Percentiles rank a stretch among this genome's conserved stretches.
These are phyloP conservation scores for Penicillium griseofulvum DNA, from an alignment of 2,329 filamentous ascomycete species.

Conservation along the genomic window DNA sequence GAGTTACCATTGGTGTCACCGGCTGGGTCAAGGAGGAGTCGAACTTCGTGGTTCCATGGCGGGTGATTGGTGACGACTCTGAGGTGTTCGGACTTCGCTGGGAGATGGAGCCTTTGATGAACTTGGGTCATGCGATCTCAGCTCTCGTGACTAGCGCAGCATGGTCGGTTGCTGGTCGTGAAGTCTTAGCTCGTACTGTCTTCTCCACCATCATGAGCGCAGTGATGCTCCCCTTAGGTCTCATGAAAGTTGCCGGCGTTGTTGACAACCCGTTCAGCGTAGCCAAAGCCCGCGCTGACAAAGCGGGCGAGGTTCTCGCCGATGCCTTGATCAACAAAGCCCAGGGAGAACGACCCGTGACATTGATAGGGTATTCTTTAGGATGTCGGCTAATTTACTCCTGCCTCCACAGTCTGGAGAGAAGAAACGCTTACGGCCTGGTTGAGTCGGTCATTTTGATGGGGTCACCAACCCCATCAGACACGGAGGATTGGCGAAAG, in stretches of 20 bases:
- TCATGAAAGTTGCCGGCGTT: conserved; percentile 64
- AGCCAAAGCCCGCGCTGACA: conserved; percentile 72
- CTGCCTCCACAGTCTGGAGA: conserved; percentile 73
- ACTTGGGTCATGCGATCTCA: conserved; percentile 73
- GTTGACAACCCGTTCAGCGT: conserved; percentile 81
- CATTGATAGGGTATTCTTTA: conserved; percentile 75
- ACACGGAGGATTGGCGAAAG: conserved; percentile 68
- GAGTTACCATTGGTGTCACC: conserved; percentile 77
- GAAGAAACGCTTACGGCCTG: conserved; percentile 76
- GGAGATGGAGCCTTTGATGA: conserved; percentile 74
- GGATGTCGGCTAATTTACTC: conserved; percentile 80
- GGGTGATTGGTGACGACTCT: conserved; percentile 65
- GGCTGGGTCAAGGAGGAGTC: conserved; percentile 75
- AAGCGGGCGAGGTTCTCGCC: conserved; percentile 74
- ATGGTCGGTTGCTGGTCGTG: conserved; percentile 70
- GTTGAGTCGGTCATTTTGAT: conserved; percentile 82
- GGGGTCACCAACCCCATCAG: conserved; percentile 73
- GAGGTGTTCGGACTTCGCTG: conserved; percentile 83
- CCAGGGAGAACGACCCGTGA: conserved; percentile 78
- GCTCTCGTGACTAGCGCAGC: conserved; percentile 74
- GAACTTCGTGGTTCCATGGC: conserved; percentile 76
- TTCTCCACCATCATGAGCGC: conserved; percentile 63
- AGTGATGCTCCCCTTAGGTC: conserved; percentile 67
- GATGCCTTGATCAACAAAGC: conserved; percentile 79
- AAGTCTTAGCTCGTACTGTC: conserved; percentile 71